Evolutionary conservation across 1,284 basidiomycete genomes (phyloP), one percentile per base, ranked within the genome.

Genomic region (Sanghuangporus sanghuang): DNA sequence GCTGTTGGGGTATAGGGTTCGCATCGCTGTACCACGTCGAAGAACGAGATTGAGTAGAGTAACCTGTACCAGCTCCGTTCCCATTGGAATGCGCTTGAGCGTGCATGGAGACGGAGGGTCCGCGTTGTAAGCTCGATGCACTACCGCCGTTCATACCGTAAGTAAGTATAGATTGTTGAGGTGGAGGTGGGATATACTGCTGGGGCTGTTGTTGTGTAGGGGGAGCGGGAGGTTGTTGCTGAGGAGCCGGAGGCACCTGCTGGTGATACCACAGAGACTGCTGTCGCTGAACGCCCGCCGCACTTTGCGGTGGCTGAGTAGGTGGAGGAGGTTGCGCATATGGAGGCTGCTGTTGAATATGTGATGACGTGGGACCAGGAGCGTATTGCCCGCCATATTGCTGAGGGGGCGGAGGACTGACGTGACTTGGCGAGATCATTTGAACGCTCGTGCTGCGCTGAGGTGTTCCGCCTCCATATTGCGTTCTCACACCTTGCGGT

Each of bases 121-220:
- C 63, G 21, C 63, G 63, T 48, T 12, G 67, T 64, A 53, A 61
- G 57, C 48, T 66, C 64, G 68, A 7, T n/a, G 27, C 27, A 32
- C 27, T 32, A 32, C 44, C 48, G 23, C 62, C 65, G 62, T 64
- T 59, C 61, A 67, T 66, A 39, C 70, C 67, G 18, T 72, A 70
- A 12, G 71, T 67, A 9, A 68, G 65, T 42, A 70, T 71, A 54
- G 77, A 76, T 14, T 71, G 66, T 18, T 67, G 71, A 44, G 71
- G 70, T 8, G 64, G 64, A 40, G 66, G 71, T 14, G 69, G 67
- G 53, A 54, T 38, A 8, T 54, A 54, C 35, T 54, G 53, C 21
- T 69, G 67, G 40, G 70, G 72, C 57, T 77, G 76, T 5, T 67
- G 67, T n/a, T 67, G 71, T 42, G 71, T 70, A 8, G 64, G 63